Conservation (phyloP, 768 basidiomycete species). For the Lactarius akahatsu region DNA sequence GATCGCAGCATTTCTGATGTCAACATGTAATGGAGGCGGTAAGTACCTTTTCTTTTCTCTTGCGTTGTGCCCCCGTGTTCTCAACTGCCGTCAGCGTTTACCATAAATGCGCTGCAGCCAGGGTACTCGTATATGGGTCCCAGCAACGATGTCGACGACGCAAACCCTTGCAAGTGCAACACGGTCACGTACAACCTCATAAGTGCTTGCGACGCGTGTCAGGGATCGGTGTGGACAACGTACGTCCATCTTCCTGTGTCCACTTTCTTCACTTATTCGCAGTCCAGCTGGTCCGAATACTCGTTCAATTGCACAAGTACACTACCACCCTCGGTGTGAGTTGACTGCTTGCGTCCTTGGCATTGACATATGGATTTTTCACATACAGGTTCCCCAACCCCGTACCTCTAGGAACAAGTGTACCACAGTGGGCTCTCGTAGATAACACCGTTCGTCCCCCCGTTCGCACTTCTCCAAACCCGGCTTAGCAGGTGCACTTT, state of each 20-base stretch:
- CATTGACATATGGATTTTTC: neutral
- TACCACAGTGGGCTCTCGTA: conserved; percentile 7
- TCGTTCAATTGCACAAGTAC: conserved; percentile 1
- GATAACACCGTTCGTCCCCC: conserved; percentile 7
- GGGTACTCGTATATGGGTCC: conserved; percentile 12
- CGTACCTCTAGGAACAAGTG: neutral
- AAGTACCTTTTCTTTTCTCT: neutral
- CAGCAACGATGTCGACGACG: neutral
- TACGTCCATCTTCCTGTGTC: neutral
- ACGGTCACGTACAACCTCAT: conserved; percentile 15
- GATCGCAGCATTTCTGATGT: conserved; percentile 10
- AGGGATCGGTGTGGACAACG: neutral
- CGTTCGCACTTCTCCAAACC: neutral
- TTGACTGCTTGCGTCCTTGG: neutral
- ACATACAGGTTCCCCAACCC: conserved; percentile 8
- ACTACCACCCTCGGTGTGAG: conserved; percentile 12
- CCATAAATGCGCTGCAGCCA: neutral
- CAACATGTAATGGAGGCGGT: conserved; percentile 19
- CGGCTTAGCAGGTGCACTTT: neutral
- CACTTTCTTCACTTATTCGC: too few species aligned
- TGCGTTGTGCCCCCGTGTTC: neutral
- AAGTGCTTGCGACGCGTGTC: conserved; percentile 25
- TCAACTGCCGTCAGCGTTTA: conserved; percentile 6
- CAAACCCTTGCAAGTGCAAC: conserved; percentile 22
- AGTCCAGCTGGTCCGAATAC: conserved; percentile 10